Evolutionary conservation across 495 filamentous ascomycete species (phyloP), one percentile per base, ranked within the genome.

Genomic region (Xylaria longipes): DNA sequence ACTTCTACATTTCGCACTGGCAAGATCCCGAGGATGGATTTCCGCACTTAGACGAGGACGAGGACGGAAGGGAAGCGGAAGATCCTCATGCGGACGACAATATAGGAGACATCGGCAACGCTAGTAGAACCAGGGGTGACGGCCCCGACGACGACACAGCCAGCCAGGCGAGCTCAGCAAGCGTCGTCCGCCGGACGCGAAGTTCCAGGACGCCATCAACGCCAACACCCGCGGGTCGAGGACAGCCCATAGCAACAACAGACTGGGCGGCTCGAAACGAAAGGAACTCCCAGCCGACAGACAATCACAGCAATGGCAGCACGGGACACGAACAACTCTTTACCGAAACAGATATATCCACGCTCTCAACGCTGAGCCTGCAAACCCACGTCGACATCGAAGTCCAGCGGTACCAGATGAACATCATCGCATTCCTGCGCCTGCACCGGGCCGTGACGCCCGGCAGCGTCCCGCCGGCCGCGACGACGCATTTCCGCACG

Each of bases 1-100:
- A 92, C 73, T 89, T 98, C 71, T 93, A 95, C 76, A 89, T 99
- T 22, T 95, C 94, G 0, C 94, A 98, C 80, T 93, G 89, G 81
- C 94, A 99, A 76, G 85, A 91, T 43, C 83, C 87, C 5, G 87
- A 89, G 20, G 89, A 94, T 0, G 69, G 69, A 31, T 91, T 92
- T 68, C 84, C 87, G 1, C 89, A 95, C 71, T 78, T 93, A 2
- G 91, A 96, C 73, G 89, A 91, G 27, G 73, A 75, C 3, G 76
- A 74, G 9, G 73, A 75, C 5, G 80, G 71, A 25, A 43, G 66
- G 22, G 69, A 71, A 6, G 73, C 74, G 4, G 79, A 70, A 22
- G 41, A 67, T 3, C 6, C 25, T 7, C 43, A 62, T n/a, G 41
- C 2, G 71, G 76, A 61, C 20, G 27, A 29, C 35, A 22, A 60